Percentiles rank a stretch among this genome's conserved stretches.
These are phyloP conservation scores for Coemansia sp. DNA, from an alignment of 192 early-diverging fungal species.

Conservation along the genomic window DNA sequence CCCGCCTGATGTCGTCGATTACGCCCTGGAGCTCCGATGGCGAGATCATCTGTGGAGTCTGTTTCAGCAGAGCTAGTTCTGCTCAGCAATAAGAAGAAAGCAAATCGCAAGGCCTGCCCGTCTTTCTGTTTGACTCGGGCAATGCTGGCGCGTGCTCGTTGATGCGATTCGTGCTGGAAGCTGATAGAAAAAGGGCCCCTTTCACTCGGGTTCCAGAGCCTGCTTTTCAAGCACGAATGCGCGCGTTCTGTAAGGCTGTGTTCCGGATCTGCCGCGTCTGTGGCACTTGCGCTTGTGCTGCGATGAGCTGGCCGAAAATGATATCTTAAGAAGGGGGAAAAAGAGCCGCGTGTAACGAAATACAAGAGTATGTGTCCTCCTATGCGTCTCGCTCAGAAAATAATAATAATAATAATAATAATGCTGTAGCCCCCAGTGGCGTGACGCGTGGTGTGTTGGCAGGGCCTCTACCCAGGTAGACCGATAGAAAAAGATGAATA, in stretches of 20 bases:
- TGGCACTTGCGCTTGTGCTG: neutral
- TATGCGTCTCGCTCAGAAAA: neutral
- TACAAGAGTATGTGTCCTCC: neutral
- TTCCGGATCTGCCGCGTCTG: neutral
- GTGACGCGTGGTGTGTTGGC: neutral
- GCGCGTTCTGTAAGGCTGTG: neutral
- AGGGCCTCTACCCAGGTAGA: neutral
- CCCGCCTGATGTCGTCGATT: constrained; percentile 45
- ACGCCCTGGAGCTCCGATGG: constrained; percentile 42
- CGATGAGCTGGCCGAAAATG: neutral
- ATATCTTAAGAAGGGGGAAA: neutral
- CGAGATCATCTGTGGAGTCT: constrained; percentile 31
- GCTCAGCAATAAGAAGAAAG: neutral
- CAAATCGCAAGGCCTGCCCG: neutral
- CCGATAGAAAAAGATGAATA: neutral
- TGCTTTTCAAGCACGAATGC: neutral
- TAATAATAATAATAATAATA: neutral
- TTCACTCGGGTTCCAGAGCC: neutral
- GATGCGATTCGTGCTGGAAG: neutral
- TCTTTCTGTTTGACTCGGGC: neutral
- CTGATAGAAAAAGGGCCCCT: neutral
- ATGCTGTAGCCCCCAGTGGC: neutral
- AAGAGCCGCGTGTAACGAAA: neutral
- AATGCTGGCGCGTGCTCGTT: neutral
- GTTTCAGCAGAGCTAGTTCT: constrained; percentile 7